Conservation (phyloP, 495 filamentous ascomycete species). For the Xeromyces bisporus region DNA sequence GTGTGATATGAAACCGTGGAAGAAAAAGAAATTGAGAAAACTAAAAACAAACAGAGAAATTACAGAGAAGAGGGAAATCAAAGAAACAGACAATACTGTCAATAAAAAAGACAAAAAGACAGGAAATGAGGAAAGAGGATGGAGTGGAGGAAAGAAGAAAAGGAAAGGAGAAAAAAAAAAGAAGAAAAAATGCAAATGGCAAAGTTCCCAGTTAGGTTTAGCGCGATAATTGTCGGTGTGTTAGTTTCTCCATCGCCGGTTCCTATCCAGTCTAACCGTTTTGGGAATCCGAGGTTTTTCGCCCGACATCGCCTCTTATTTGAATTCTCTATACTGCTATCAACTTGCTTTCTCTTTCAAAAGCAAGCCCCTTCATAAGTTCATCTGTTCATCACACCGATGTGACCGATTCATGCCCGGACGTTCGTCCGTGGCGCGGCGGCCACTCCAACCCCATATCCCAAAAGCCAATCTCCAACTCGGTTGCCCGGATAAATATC, state of each 20-base stretch:
- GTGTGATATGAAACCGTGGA: conserved; percentile 8
- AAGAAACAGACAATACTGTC: conserved; percentile 5
- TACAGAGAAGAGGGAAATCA: conserved; percentile 5
- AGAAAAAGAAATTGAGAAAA: conserved; percentile 5
- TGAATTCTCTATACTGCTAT: too few species aligned
- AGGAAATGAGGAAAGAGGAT: conserved; percentile 2
- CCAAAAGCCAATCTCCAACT: conserved; percentile 86
- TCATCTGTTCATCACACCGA: too few species aligned
- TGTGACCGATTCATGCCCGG: too few species aligned
- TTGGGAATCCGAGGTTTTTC: too few species aligned
- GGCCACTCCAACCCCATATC: conserved; percentile 56
- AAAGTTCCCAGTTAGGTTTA: conserved; percentile 6
- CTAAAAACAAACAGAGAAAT: conserved; percentile 4
- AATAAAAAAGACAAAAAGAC: neutral
- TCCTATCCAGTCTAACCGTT: neutral
- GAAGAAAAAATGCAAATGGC: neutral
- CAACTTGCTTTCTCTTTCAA: too few species aligned
- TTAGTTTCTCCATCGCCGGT: conserved; percentile 1
- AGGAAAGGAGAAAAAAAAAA: conserved; percentile 1
- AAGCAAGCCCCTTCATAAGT: too few species aligned
- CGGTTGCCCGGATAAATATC: conserved; percentile 75
- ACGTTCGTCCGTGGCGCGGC: too few species aligned
- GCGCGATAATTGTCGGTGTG: conserved; percentile 1
- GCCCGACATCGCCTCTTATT: too few species aligned
- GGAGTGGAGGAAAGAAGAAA: conserved; percentile 1